Conservation (phyloP, 1,284 basidiomycete genomes). For the Exobasidium cylindrosporum region DNA sequence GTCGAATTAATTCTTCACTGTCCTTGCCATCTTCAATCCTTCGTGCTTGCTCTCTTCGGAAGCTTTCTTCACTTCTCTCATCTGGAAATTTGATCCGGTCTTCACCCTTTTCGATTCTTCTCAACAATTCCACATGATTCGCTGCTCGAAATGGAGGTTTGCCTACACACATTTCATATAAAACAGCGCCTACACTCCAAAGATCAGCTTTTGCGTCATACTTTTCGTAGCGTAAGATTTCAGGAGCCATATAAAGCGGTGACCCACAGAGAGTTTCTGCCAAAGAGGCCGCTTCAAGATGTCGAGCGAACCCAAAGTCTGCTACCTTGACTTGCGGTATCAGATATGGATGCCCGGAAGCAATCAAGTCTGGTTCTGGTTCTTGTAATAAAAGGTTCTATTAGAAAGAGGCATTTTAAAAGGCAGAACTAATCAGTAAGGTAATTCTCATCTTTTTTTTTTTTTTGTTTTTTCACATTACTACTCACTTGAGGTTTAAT, state of each 20-base stretch:
- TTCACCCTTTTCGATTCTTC: constrained; percentile 81
- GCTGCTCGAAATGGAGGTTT: constrained; percentile 89
- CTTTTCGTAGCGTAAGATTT: constrained; percentile 94
- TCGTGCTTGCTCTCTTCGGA: constrained; percentile 40
- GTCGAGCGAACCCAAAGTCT: constrained; percentile 95
- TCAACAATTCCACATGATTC: constrained; percentile 92
- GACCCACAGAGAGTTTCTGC: constrained; percentile 97
- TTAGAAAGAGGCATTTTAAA: too few species aligned
- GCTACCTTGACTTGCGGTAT: constrained; percentile 61
- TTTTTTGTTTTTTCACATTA: not conserved
- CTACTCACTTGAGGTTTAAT: constrained; percentile 77
- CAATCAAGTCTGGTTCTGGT: constrained; percentile 72
- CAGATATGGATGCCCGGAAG: constrained; percentile 80
- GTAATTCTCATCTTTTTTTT: not conserved
- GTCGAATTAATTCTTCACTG: constrained; percentile 12
- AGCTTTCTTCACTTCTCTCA: constrained; percentile 60
- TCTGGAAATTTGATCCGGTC: constrained; percentile 71
- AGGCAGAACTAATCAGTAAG: not conserved
- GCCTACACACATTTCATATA: constrained; percentile 92
- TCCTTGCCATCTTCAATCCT: constrained; percentile 22
- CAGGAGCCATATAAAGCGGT: constrained; percentile 97
- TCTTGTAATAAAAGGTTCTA: constrained; percentile 87
- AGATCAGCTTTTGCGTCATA: constrained; percentile 97
- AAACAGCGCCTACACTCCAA: constrained; percentile 95
- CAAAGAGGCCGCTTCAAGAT: constrained; percentile 84